Conservation (phyloP, 768 basidiomycete genomes). For the Scleroderma bovista region DNA sequence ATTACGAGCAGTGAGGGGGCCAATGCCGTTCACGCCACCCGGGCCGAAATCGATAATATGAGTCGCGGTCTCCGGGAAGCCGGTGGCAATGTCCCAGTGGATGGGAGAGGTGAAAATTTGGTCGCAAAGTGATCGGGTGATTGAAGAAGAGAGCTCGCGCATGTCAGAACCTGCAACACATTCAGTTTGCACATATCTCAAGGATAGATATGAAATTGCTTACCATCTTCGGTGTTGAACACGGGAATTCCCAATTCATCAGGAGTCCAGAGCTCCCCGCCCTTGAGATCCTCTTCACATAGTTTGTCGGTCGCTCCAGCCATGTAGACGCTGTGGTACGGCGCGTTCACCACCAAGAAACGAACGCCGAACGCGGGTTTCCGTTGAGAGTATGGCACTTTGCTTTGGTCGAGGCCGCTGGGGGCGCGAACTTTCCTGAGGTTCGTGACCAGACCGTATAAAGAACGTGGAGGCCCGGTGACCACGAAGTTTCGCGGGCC, state of each 20-base stretch:
- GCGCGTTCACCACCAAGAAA: constrained; percentile 93
- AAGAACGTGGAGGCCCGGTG: constrained; percentile 83
- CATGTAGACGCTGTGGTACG: constrained; percentile 92
- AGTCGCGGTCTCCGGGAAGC: constrained; percentile 86
- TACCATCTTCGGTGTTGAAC: constrained; percentile 90
- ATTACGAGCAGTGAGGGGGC: constrained; percentile 83
- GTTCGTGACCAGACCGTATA: constrained; percentile 92
- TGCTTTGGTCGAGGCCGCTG: constrained; percentile 86
- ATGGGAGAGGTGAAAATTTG: constrained; percentile 91
- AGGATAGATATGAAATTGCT: constrained; percentile 26
- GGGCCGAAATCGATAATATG: constrained; percentile 97
- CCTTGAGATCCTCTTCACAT: constrained; percentile 65
- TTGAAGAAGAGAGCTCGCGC: constrained; percentile 56
- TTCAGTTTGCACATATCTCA: constrained; percentile 12
- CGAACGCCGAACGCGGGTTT: constrained; percentile 90
- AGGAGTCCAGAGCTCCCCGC: constrained; percentile 71
- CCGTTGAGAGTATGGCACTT: constrained; percentile 89
- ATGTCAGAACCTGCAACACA: constrained; percentile 70
- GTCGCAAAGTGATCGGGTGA: constrained; percentile 85
- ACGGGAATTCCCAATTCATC: constrained; percentile 77
- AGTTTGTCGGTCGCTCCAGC: constrained; percentile 69
- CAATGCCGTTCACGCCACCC: constrained; percentile 90
- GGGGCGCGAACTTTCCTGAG: constrained; percentile 88
- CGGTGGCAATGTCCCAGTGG: constrained; percentile 87
- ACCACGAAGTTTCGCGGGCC: constrained; percentile 88